These are phyloP conservation scores for Powellomyces hirtus DNA, from an alignment of 192 early-diverging fungal genomes.

Conservation along the genomic window DNA sequence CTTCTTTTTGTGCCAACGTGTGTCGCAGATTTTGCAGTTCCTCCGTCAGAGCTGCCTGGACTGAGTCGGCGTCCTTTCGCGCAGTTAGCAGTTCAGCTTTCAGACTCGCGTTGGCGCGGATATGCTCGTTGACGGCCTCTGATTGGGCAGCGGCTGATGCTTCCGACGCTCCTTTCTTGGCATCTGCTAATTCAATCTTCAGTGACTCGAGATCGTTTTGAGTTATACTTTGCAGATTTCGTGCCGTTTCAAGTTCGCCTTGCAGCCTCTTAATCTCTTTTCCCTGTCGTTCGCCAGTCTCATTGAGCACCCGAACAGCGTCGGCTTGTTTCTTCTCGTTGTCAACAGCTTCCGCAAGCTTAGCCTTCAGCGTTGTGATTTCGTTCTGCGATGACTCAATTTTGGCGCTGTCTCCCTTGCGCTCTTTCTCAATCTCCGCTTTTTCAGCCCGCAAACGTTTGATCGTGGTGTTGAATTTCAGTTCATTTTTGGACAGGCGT, in stretches of 20 bases:
- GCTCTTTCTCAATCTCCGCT: slow-evolving; percentile 57
- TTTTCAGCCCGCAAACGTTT: slow-evolving; percentile 72
- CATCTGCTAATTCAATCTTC: slow-evolving; percentile 33
- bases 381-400: slow-evolving; percentile 17
- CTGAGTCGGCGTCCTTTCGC: slow-evolving; percentile 5
- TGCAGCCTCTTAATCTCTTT: slow-evolving; percentile 38
- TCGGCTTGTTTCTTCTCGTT: slow-evolving; percentile 31
- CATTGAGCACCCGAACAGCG: slow-evolving; percentile 13
- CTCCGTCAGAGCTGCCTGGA: slow-evolving; percentile 28
- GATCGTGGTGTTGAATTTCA: slow-evolving; percentile 61
- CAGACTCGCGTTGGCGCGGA: slow-evolving; percentile 28
- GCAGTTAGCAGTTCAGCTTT: slow-evolving; percentile 28
- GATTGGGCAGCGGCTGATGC: slow-evolving; percentile 35
- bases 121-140: slow-evolving; percentile 39
- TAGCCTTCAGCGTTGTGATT: slow-evolving; percentile 29
- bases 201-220: slow-evolving; percentile 30
- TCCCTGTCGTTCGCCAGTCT: slow-evolving; percentile 33
- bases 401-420: slow-evolving; percentile 36
- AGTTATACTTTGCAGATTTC: background rate
- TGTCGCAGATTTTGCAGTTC: slow-evolving; percentile 36
- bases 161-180: slow-evolving; percentile 12
- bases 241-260: slow-evolving; percentile 21
- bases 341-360: slow-evolving; percentile 19
- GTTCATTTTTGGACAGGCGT: slow-evolving; percentile 72
- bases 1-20: slow-evolving; percentile 31